Conservation (phyloP, 139 green algal species). For the Axilococcus clingmanii region DNA sequence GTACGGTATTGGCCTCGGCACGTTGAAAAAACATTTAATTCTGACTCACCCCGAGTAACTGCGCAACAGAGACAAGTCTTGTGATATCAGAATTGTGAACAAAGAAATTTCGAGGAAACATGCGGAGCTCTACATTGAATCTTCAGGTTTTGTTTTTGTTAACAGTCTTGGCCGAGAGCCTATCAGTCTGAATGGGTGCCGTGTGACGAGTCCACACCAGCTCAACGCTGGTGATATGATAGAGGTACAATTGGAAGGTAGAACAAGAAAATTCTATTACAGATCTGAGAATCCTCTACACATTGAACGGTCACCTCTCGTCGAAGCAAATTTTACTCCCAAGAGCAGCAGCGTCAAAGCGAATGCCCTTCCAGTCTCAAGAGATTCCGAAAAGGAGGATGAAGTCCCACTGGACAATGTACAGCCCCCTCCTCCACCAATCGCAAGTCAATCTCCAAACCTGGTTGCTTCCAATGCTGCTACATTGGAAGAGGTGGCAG, state of each 20-base stretch:
- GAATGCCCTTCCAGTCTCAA: background rate
- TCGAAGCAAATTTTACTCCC: background rate
- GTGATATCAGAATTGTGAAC: slow-evolving; percentile 35
- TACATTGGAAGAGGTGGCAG: background rate
- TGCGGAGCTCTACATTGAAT: slow-evolving; percentile 28
- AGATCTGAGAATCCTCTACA: background rate
- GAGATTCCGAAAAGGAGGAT: no score
- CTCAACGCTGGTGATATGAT: slow-evolving; percentile 33
- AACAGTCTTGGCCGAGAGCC: slow-evolving; percentile 28
- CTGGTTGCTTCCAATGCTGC: background rate
- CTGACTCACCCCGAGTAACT: no score
- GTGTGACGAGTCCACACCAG: slow-evolving; percentile 15
- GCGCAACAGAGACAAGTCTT: slow-evolving; percentile 33
- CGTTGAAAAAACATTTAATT: no score
- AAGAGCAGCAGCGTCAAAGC: background rate
- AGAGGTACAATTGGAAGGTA: slow-evolving; percentile 34
- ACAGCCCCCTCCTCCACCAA: no score
- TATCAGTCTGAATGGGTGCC: slow-evolving; percentile 23
- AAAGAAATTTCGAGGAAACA: slow-evolving; percentile 35
- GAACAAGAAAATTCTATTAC: slow-evolving; percentile 26
- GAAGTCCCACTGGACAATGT: no score
- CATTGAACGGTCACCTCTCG: background rate
- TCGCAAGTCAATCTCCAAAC: background rate
- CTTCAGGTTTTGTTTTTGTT: slow-evolving; percentile 25
- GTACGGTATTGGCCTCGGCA: background rate